Evolutionary conservation across 129 eudicot genomes (phyloP), one percentile per base, ranked within the genome.

Genomic region (Glebionis coronaria): DNA sequence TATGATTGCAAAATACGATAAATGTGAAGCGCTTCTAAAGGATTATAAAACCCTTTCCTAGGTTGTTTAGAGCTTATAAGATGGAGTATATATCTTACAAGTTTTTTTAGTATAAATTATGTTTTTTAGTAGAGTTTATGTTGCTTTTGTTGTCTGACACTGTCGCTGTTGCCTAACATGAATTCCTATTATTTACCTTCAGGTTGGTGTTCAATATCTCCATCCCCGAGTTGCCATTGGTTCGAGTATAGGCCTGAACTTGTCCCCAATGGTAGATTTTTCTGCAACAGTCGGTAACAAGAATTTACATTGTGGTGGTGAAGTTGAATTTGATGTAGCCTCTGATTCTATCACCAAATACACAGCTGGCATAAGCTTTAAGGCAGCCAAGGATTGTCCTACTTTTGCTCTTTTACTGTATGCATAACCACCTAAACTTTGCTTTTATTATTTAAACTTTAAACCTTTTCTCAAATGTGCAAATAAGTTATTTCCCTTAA

Each of bases 141-240:
- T 31, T 31, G 9, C 8, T 4, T 44, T 18, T 12, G 11, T 46
- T 16, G 12, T 52, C 5, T 13, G 13, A 12, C 1, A 49, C 3
- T 15, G n/a, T n/a, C n/a, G n/a, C n/a, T n/a, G n/a, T n/a, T n/a
- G n/a, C n/a, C n/a, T 76, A 63, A 75, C 21, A 8, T 9, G 9
- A 44, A 2, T 18, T 16, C 12, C 61, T 66, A 70, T 15, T 76
- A 8, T 56, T 51, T 78, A 56, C 18, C 61, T 55, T 49, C 91
- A 93, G 98, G 90, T 93, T 60, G 97, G 88, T 76, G 65, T 93
- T 71, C 88, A 84, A 72, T 93, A 93, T 67, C 65, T 81, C 69
- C 95, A 84, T 72, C 78, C 79, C n/a, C 86, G 79, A 71, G 86
- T 87, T 4, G 84, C 95, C 19, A 79, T 93, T 61, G 88, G 77